Evolutionary conservation across 139 green algal species (phyloP).

Genomic region (Ettlia oleoabundans): DNA sequence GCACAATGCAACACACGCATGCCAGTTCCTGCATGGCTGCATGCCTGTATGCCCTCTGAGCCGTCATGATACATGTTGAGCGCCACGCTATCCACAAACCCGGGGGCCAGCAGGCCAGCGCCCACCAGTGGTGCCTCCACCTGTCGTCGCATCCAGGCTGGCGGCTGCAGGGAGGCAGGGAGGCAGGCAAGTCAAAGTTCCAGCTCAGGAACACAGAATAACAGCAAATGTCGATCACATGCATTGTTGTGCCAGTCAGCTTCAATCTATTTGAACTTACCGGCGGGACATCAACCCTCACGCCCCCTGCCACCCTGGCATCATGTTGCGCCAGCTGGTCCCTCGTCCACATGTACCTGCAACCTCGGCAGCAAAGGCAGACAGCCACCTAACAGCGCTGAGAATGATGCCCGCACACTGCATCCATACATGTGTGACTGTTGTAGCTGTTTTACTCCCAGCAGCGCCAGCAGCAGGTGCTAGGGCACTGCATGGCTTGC

Average conservation of each 20-base stretch:
- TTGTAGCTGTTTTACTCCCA: too few species aligned
- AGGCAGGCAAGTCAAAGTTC: too few species aligned
- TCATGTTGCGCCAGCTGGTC: conserved; percentile 60
- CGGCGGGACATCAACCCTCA: conserved; percentile 69
- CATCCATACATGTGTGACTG: too few species aligned
- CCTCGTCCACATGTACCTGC: conserved; percentile 73
- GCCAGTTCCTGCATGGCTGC: too few species aligned
- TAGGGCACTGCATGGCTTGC: not conserved
- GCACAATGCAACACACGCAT: too few species aligned
- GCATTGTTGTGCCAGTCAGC: not conserved
- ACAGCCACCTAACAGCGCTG: too few species aligned
- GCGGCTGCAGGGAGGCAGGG: not conserved
- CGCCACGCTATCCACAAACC: conserved; percentile 64
- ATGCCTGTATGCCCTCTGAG: conserved; percentile 67
- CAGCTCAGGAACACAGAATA: too few species aligned
- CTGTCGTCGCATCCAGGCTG: conserved; percentile 37
- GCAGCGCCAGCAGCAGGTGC: too few species aligned
- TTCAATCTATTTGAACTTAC: not conserved
- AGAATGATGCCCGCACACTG: too few species aligned
- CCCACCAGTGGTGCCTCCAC: conserved; percentile 64
- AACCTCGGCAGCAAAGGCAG: not conserved
- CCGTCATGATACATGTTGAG: conserved; percentile 85
- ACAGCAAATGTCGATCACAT: too few species aligned
- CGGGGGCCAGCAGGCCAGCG: conserved; percentile 43
- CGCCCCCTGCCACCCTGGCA: conserved; percentile 56